Evolutionary conservation across 345 rosid genomes (phyloP).

Genomic region (Noccaea bulbosa): DNA sequence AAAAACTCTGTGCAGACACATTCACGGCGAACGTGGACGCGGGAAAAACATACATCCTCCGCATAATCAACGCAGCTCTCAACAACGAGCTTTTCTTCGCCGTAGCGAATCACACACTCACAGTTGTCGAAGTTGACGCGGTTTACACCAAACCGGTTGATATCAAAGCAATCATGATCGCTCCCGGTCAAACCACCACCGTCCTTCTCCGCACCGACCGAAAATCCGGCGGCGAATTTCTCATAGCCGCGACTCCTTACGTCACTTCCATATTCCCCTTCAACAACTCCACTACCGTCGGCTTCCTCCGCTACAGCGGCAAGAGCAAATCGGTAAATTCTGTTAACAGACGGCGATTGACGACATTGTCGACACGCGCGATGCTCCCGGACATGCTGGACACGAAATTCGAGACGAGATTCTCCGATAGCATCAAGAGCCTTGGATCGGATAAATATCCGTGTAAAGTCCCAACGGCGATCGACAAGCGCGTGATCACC

Average conservation of each 20-base stretch:
- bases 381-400: conserved; percentile 55
- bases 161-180: conserved; percentile 58
- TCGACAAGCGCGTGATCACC: conserved; percentile 54
- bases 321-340: conserved; percentile 9
- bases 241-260: conserved; percentile 63
- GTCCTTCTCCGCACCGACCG: conserved; percentile 56
- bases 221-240: conserved; percentile 45
- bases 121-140: conserved; percentile 66
- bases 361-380: background rate
- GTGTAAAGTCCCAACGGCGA: conserved; percentile 56
- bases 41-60: conserved; percentile 64
- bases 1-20: conserved; percentile 48
- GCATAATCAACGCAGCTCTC: conserved; percentile 69
- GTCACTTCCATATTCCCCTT: conserved; percentile 56
- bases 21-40: conserved; percentile 50
- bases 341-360: conserved; percentile 20
- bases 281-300: conserved; percentile 62
- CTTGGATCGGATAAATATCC: conserved; percentile 56
- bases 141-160: conserved; percentile 62
- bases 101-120: conserved; percentile 54
- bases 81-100: conserved; percentile 69
- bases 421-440: conserved; percentile 46
- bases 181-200: conserved; percentile 75
- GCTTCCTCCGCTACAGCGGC: conserved; percentile 51
- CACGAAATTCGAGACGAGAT: conserved; percentile 53